Conservation (phyloP, 305 asterid species). For the Rubia tinctorum region DNA sequence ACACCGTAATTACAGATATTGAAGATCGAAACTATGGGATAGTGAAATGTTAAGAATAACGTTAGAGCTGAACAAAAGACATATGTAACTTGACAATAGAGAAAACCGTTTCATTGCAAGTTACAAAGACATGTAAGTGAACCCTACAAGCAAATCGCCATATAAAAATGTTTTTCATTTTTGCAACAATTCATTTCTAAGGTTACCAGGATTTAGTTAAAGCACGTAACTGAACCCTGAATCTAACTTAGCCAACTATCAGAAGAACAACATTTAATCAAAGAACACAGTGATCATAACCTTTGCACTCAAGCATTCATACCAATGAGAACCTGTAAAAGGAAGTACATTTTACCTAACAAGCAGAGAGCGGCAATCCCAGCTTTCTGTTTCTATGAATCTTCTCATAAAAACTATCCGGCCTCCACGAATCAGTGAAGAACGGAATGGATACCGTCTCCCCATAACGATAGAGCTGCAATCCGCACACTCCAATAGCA, state of each 20-base stretch:
- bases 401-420: slow-evolving; percentile 89
- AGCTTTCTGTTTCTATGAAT: slow-evolving; percentile 55
- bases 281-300: not conserved
- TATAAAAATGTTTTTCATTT: not conserved
- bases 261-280: not conserved
- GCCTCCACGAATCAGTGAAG: slow-evolving; percentile 95
- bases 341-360: slow-evolving; percentile 45
- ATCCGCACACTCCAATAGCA: slow-evolving; percentile 88
- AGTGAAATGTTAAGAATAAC: not conserved
- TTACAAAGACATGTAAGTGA: slow-evolving; percentile 4
- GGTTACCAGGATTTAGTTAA: not conserved
- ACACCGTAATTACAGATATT: slow-evolving; percentile 2
- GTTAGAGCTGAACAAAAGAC: not conserved
- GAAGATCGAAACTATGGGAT: not conserved
- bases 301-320: not conserved
- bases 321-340: not conserved
- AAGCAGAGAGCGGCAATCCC: slow-evolving; percentile 88
- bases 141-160: not conserved
- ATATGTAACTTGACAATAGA: not conserved
- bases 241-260: not conserved
- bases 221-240: not conserved
- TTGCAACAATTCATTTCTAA: not conserved
- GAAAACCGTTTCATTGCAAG: not conserved
- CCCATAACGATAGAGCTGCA: slow-evolving; percentile 26
- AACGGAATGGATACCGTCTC: slow-evolving; percentile 86